phyloP scores from a whole-genome alignment of 768 basidiomycete genomes.

The Auriscalpium microsporum region DNA sequence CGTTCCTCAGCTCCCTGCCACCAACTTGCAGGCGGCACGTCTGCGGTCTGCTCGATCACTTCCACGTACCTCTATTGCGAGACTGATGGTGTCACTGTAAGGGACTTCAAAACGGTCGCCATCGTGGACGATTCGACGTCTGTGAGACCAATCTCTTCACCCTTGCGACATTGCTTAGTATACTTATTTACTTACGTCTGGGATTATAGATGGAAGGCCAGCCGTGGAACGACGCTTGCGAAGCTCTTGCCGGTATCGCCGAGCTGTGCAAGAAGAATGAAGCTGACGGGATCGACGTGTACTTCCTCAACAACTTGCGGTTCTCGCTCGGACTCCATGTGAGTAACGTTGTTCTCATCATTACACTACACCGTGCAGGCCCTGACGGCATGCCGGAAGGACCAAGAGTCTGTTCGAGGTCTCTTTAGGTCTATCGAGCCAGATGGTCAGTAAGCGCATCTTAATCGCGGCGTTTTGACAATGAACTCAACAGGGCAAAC shows the following conservation, averaged over 20 bases:
- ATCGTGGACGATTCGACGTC: slow-evolving; percentile 35
- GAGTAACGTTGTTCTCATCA: slow-evolving; percentile 9
- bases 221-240: slow-evolving; percentile 31
- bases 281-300: slow-evolving; percentile 32
- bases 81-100: slow-evolving; percentile 3
- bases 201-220: slow-evolving; percentile 30
- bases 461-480: slow-evolving; percentile 1
- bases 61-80: neutral
- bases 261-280: slow-evolving; percentile 29
- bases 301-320: slow-evolving; percentile 30
- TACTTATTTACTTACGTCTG: neutral
- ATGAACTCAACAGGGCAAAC: slow-evolving; percentile 24
- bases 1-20: neutral
- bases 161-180: neutral
- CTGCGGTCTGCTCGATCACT: neutral
- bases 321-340: slow-evolving; percentile 13
- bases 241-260: slow-evolving; percentile 34
- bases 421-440: slow-evolving; percentile 8
- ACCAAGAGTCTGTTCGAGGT: slow-evolving; percentile 1
- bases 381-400: neutral
- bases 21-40: neutral
- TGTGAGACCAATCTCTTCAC: slow-evolving; percentile 13
- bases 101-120: slow-evolving; percentile 35
- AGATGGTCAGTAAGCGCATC: neutral
- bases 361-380: neutral